These are phyloP conservation scores for Hypoxylon sp. DNA, from an alignment of 2,329 filamentous ascomycete species.

Conservation along the genomic window DNA sequence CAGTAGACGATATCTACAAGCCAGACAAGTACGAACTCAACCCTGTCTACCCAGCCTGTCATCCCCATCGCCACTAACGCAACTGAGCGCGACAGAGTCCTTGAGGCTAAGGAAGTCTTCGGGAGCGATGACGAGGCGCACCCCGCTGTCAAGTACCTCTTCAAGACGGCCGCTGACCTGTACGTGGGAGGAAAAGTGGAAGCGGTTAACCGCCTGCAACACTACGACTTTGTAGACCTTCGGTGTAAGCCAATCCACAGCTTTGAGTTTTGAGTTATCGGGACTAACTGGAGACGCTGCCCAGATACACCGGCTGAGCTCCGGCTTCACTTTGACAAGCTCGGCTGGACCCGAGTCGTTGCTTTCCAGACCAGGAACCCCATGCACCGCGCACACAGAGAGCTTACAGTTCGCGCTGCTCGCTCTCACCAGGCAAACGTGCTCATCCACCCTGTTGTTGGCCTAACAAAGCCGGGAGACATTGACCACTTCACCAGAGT, in stretches of 20 bases:
- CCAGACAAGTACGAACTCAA: constrained; percentile 81
- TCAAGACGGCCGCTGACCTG: constrained; percentile 80
- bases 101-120: constrained; percentile 94
- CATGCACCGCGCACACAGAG: constrained; percentile 98
- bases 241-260: constrained; percentile 70
- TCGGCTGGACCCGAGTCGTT: constrained; percentile 96
- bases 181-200: constrained; percentile 97
- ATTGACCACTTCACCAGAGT: constrained; percentile 99
- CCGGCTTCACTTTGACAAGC: constrained; percentile 97
- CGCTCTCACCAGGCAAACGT: constrained; percentile 97
- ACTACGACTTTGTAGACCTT: constrained; percentile 98
- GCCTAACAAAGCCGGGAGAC: constrained; percentile 97
- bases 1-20: constrained; percentile 92
- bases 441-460: constrained; percentile 97
- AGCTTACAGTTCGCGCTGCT: constrained; percentile 95
- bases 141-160: constrained; percentile 91
- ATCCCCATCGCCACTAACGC: constrained; percentile 61
- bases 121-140: constrained; percentile 89
- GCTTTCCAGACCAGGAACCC: constrained; percentile 99
- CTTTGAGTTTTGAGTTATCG: neutral
- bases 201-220: constrained; percentile 91
- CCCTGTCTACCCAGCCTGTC: constrained; percentile 47
- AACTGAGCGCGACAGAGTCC: constrained; percentile 61
- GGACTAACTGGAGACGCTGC: constrained; percentile 22
- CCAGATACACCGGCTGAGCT: constrained; percentile 91